Evolutionary conservation across 2,329 filamentous ascomycete genomes (phyloP), one percentile per base, ranked within the genome.

Genomic region (Aureobasidium subglaciale): DNA sequence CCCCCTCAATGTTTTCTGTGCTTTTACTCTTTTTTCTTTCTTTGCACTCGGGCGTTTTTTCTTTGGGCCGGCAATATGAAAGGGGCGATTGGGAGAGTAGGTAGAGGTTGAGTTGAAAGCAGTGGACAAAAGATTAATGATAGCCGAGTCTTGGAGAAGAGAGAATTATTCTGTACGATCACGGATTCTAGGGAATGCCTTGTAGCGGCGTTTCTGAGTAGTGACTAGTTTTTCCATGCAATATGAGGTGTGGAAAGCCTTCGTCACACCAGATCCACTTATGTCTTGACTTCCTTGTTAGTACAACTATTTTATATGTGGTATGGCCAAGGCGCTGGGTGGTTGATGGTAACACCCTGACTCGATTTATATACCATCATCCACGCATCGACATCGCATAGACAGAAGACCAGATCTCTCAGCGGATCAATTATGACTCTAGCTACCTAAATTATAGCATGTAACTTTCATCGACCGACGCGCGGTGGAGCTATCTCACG

Each of bases 1-100:
- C 38, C 37, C 42, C 49, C 49, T 35, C 25, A 27, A 43, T 54
- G 50, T 43, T 54, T 43, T 54, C 40, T 52, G 20, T 50, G 32
- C 20, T 37, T 37, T 50, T 29, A 20, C 22, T 29, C 16, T 25
- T 30, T 40, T 40, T 20, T 16, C 35, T 52, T 52, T 50, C 29
- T 18, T 22, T 50, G n/a, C n/a, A n/a, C n/a, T n/a, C n/a, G 9
- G 42, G 42, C 27, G 27, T 45, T 22, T 40, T 18, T 40, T 50
- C 29, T 50, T 13, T 27, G 46, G 32, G 9, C 29, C 18, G 30
- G n/a, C 34, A 20, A 34, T 50, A 29, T 52, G 30, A 22, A 24
- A 43, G 22, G 20, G 24, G n/a, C 15, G 20, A 24, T 10, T 20
- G 16, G 13, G 10, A 48, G 45, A 20, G 16, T 5, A 7, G 48